phyloP scores from a whole-genome alignment of 495 filamentous ascomycete species.

The Talaromyces proteolyticus region DNA sequence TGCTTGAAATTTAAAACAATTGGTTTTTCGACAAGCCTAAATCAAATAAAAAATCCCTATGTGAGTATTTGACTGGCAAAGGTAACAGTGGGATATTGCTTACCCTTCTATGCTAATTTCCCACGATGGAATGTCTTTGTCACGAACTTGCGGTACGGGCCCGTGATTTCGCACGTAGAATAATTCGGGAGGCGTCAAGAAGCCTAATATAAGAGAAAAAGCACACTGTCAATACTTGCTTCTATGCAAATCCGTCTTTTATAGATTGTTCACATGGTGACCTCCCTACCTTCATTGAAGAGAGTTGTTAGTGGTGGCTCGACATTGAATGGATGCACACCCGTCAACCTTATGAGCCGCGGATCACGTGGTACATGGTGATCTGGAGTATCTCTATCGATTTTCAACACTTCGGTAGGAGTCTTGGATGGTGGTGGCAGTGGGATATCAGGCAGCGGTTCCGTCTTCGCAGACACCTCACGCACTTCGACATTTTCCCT shows the following conservation, averaged over 20 bases:
- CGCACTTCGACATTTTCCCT: background rate
- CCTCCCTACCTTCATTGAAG: slow-evolving; percentile 61
- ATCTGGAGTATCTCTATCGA: slow-evolving; percentile 83
- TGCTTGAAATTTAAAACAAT: slow-evolving; percentile 69
- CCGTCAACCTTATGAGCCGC: slow-evolving; percentile 81
- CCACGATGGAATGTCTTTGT: slow-evolving; percentile 73
- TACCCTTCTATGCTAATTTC: slow-evolving; percentile 80
- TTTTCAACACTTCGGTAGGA: slow-evolving; percentile 58
- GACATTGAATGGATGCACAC: slow-evolving; percentile 90
- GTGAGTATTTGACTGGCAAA: too few species aligned
- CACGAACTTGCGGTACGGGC: slow-evolving; percentile 69
- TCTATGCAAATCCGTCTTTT: background rate
- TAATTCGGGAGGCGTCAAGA: slow-evolving; percentile 84
- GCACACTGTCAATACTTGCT: background rate
- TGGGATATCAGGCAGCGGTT: slow-evolving; percentile 42
- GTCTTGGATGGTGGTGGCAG: slow-evolving; percentile 64
- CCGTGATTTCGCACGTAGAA: slow-evolving; percentile 98
- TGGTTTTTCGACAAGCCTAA: slow-evolving; percentile 70
- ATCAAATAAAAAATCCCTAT: too few species aligned
- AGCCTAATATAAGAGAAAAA: slow-evolving; percentile 38
- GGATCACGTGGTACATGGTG: slow-evolving; percentile 81
- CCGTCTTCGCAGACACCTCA: slow-evolving; percentile 1
- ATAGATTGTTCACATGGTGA: too few species aligned
- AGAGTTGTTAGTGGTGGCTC: slow-evolving; percentile 79
- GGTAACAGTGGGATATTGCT: slow-evolving; percentile 13